A percentile compares a stretch with the other conserved stretches of the same genome.
Conservation (phyloP, 768 basidiomycete species). For the Trametes gibbosa region DNA sequence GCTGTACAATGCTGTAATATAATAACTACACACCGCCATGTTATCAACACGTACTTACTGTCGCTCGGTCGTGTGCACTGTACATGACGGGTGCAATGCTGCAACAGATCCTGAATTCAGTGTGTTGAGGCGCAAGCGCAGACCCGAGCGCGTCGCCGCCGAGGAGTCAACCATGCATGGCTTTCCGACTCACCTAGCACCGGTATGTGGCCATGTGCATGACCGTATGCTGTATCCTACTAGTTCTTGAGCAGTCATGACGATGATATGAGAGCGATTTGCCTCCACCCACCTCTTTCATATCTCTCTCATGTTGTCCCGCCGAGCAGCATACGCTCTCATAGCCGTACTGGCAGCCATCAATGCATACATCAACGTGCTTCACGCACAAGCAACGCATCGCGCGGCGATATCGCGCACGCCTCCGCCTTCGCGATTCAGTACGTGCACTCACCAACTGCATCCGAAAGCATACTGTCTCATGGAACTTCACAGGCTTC, state of each 20-base stretch:
- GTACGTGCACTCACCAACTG: neutral
- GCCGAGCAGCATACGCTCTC: neutral
- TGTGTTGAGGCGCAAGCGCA: neutral
- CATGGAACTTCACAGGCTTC: neutral
- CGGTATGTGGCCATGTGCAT: neutral
- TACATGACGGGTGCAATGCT: neutral
- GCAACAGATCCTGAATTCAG: neutral
- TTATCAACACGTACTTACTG: too few species aligned
- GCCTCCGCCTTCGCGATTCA: conserved; percentile 4
- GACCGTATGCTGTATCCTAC: neutral
- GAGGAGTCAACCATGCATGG: neutral
- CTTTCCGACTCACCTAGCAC: neutral
- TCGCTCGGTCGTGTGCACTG: too few species aligned
- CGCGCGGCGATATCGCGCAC: conserved; percentile 1
- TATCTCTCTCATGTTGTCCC: conserved; percentile 8
- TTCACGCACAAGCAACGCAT: conserved; percentile 9
- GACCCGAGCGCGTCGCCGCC: neutral
- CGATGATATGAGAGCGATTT: too few species aligned
- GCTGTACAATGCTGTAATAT: too few species aligned
- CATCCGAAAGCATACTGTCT: neutral
- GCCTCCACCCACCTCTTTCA: neutral
- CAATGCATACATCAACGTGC: conserved; percentile 10
- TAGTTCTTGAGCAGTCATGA: neutral
- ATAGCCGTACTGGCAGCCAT: neutral
- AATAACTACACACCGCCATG: too few species aligned